Conservation (phyloP, 805 yeast genomes). For the Metschnikowia similis region DNA sequence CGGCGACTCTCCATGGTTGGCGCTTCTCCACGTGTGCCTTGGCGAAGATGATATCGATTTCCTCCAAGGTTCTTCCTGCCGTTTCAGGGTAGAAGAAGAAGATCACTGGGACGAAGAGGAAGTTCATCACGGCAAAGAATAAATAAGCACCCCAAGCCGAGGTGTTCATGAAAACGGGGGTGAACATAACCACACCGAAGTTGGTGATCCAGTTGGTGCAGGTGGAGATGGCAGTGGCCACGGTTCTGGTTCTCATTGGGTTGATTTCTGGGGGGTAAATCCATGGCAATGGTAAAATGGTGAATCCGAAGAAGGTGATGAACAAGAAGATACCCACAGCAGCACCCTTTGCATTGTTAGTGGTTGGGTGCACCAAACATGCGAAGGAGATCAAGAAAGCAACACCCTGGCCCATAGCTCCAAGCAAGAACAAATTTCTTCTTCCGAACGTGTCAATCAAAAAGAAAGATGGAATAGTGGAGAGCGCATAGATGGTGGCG, state of each 20-base stretch:
- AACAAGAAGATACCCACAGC: constrained; percentile 44
- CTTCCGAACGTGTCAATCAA: constrained; percentile 41
- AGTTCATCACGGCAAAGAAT: constrained; percentile 40
- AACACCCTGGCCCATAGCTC: constrained; percentile 40
- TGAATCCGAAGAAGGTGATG: constrained; percentile 41
- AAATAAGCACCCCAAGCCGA: constrained; percentile 40
- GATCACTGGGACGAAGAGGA: constrained; percentile 48
- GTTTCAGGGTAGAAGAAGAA: constrained; percentile 48
- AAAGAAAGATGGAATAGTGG: constrained; percentile 44
- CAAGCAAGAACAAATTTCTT: constrained; percentile 42
- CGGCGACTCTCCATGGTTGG: constrained; percentile 62
- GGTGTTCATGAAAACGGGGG: constrained; percentile 37
- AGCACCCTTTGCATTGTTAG: constrained; percentile 39
- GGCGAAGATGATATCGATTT: constrained; percentile 56
- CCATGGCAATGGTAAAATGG: constrained; percentile 45
- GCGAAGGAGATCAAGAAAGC: constrained; percentile 40
- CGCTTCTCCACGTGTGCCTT: constrained; percentile 55
- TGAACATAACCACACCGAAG: constrained; percentile 45
- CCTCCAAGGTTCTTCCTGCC: constrained; percentile 44
- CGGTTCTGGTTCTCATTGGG: constrained; percentile 45
- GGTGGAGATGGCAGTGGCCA: constrained; percentile 40
- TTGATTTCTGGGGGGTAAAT: constrained; percentile 45
- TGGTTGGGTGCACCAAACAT: constrained; percentile 31
- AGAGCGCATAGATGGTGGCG: constrained; percentile 55
- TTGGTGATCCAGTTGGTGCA: constrained; percentile 44